These are phyloP conservation scores for Alnus rubra DNA, from an alignment of 306 rosid species.

Conservation along the genomic window DNA sequence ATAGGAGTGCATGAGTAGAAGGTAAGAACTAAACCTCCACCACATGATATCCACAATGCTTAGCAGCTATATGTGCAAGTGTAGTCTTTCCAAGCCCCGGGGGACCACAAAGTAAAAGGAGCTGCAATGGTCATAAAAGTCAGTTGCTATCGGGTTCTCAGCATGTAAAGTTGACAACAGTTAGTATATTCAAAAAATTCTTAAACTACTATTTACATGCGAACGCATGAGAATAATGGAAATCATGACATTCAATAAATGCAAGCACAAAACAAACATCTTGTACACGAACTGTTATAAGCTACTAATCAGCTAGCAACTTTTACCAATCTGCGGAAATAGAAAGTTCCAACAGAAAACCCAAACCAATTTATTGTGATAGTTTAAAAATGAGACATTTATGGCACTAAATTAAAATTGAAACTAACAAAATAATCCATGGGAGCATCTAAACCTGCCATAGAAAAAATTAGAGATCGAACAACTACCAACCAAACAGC, in stretches of 20 bases:
- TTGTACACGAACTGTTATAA: neutral
- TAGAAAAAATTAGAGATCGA: neutral
- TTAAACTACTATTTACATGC: neutral
- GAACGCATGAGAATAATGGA: neutral
- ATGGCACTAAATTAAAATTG: neutral
- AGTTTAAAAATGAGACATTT: neutral
- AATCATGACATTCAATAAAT: neutral
- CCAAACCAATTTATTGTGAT: neutral
- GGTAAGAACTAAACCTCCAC: conserved; percentile 64
- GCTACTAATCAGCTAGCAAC: neutral
- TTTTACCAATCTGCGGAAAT: neutral
- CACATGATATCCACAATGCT: conserved; percentile 91
- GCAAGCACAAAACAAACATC: conserved; percentile 1
- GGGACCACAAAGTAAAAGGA: conserved; percentile 90
- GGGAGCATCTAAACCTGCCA: neutral
- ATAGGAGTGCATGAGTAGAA: conserved; percentile 11
- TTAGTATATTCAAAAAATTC: neutral
- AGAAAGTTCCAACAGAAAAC: neutral
- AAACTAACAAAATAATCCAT: neutral
- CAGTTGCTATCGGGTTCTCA: conserved; percentile 28
- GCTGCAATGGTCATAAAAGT: conserved; percentile 47
- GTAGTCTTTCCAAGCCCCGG: conserved; percentile 98
- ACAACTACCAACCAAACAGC: neutral
- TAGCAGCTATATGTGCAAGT: conserved; percentile 93
- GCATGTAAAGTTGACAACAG: conserved; percentile 4